These are phyloP conservation scores for Huntiella savannae DNA, from an alignment of 2,329 filamentous ascomycete species.

Conservation along the genomic window DNA sequence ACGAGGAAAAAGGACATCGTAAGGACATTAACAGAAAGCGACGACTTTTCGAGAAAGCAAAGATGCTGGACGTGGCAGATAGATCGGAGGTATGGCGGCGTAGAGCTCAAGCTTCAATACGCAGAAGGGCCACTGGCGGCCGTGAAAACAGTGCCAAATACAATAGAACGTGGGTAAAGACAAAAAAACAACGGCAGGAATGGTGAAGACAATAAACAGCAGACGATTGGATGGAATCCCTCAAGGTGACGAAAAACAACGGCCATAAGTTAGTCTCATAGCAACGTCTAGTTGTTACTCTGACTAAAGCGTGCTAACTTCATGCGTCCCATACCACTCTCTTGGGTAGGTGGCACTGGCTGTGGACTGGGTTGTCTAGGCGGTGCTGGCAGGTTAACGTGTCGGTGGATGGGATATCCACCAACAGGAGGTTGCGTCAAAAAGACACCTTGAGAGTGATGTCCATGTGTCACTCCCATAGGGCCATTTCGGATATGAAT, in stretches of 20 bases:
- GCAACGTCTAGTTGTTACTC: background rate
- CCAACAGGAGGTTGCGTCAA: slow-evolving; percentile 6
- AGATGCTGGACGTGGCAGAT: no score
- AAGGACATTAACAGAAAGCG: slow-evolving; percentile 8
- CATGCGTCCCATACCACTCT: slow-evolving; percentile 13
- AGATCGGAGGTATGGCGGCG: no score
- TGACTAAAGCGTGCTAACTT: background rate
- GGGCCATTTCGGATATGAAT: slow-evolving; percentile 5
- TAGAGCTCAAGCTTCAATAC: no score
- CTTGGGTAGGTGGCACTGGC: slow-evolving; percentile 14
- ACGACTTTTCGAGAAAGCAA: slow-evolving; percentile 14
- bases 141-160: no score
- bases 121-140: no score
- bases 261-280: no score
- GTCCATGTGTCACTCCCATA: background rate
- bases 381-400: background rate
- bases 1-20: slow-evolving; percentile 13
- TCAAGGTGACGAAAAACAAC: no score
- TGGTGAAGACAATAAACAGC: no score
- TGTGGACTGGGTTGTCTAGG: background rate
- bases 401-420: background rate
- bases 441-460: slow-evolving; percentile 9
- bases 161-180: no score
- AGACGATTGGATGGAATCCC: no score
- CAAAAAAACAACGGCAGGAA: no score